phyloP scores from a whole-genome alignment of 768 basidiomycete genomes.

The Collybiopsis confluens region DNA sequence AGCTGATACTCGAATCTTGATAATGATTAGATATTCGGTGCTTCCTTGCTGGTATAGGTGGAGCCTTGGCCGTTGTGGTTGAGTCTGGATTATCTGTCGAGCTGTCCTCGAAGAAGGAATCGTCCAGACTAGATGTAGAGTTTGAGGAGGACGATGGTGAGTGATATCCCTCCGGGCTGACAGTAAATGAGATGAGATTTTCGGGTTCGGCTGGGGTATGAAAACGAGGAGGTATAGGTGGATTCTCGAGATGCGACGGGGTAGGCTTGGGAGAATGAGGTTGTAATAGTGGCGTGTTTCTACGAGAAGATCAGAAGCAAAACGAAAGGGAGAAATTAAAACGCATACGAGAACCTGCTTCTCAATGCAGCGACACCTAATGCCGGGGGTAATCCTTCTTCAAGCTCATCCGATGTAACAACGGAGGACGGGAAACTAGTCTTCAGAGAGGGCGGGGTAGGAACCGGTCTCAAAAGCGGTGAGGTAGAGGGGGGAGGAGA shows the following conservation, averaged over 20 bases:
- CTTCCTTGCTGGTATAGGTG: conserved; percentile 15
- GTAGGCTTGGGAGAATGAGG: conserved; percentile 8
- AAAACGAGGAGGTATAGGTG: neutral
- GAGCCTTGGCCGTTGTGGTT: conserved; percentile 10
- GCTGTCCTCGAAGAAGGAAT: conserved; percentile 19
- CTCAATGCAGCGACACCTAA: conserved; percentile 38
- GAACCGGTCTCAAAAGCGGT: conserved; percentile 50
- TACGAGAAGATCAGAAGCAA: neutral
- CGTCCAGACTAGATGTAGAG: conserved; percentile 15
- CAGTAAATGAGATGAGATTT: conserved; percentile 6
- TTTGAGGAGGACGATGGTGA: conserved; percentile 13
- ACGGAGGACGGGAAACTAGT: conserved; percentile 8
- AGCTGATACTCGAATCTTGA: conserved; percentile 17
- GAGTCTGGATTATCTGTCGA: conserved; percentile 4
- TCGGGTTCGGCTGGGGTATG: neutral
- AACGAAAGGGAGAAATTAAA: neutral
- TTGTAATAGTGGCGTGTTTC: conserved; percentile 8
- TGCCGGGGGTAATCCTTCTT: conserved; percentile 16
- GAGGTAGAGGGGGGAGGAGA: conserved; percentile 40
- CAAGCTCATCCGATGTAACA: neutral
- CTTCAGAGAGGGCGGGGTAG: conserved; percentile 23
- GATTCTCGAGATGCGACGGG: neutral
- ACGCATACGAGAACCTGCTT: conserved; percentile 43
- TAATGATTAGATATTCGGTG: conserved; percentile 8
- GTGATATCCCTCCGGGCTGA: conserved; percentile 4